Conservation (phyloP, 345 rosid genomes). For the Citrus australasica region DNA sequence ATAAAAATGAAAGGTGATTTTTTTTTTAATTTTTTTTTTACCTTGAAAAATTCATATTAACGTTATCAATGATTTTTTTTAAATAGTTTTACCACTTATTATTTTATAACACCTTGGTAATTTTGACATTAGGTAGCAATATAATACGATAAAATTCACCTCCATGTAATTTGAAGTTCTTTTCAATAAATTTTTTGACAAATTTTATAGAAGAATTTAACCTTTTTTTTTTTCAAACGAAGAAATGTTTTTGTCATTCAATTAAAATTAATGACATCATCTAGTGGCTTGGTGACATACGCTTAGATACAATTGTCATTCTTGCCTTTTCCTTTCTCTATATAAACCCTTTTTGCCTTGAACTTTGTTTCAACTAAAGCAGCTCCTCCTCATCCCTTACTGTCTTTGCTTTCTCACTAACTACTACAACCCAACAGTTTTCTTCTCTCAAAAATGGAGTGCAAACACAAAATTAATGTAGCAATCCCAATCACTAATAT, state of each 20-base stretch:
- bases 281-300: not conserved
- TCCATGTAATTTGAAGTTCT: too few relatives aligned
- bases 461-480: not conserved
- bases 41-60: too few relatives aligned
- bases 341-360: slow-evolving; percentile 15
- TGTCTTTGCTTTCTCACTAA: not conserved
- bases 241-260: too few relatives aligned
- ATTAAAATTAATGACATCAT: slow-evolving; percentile 5
- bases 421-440: not conserved
- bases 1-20: too few relatives aligned
- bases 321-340: not conserved
- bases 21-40: too few relatives aligned
- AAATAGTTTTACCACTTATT: too few relatives aligned
- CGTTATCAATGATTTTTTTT: too few relatives aligned
- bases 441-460: slow-evolving; percentile 20
- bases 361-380: slow-evolving; percentile 14
- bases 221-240: not conserved
- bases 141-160: too few relatives aligned
- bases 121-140: too few relatives aligned
- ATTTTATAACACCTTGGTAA: too few relatives aligned
- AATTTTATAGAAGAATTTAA: too few relatives aligned
- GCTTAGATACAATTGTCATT: not conserved
- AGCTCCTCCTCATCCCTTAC: slow-evolving; percentile 2
- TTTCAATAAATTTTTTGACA: too few relatives aligned
- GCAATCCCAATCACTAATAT: slow-evolving; percentile 1